A percentile compares a stretch with the other conserved stretches of the same genome.
Conservation (phyloP, 176 grass and related monocot genomes). For the Secale cereale region DNA sequence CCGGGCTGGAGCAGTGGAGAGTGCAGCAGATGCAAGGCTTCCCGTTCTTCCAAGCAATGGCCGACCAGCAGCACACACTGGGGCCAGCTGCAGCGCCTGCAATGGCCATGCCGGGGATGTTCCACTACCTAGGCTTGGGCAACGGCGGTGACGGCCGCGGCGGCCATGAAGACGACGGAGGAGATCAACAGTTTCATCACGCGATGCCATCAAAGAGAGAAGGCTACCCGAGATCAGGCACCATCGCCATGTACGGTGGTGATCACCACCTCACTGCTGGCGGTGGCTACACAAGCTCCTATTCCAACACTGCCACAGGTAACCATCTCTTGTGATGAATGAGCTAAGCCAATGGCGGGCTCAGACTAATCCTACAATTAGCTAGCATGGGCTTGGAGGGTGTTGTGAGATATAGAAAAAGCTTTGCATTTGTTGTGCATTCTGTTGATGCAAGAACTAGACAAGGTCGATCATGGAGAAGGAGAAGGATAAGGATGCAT, state of each 20-base stretch:
- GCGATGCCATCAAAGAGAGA: constrained; percentile 37
- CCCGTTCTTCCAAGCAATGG: constrained; percentile 58
- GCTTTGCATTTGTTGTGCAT: constrained; percentile 26
- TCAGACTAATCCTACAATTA: constrained; percentile 17
- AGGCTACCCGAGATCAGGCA: constrained; percentile 20
- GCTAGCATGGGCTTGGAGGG: constrained; percentile 6
- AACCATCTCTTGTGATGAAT: constrained; percentile 52
- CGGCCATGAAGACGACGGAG: not conserved
- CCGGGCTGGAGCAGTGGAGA: constrained; percentile 48
- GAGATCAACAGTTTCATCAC: constrained; percentile 7
- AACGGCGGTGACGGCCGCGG: not conserved
- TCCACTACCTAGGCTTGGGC: constrained; percentile 18
- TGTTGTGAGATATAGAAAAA: constrained; percentile 38
- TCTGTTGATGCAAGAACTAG: constrained; percentile 17
- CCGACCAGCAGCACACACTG: constrained; percentile 32
- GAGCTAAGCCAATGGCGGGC: not conserved
- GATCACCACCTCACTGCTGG: constrained; percentile 28
- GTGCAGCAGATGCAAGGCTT: constrained; percentile 55
- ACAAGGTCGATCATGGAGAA: not conserved
- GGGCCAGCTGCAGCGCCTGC: not conserved
- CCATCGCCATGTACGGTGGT: constrained; percentile 26
- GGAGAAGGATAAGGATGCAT: constrained; percentile 7
- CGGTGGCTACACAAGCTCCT: constrained; percentile 28
- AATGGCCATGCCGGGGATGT: constrained; percentile 40
- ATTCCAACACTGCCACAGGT: constrained; percentile 45